phyloP scores from a whole-genome alignment of 2,329 filamentous ascomycete species.

The Colletotrichum melonis region DNA sequence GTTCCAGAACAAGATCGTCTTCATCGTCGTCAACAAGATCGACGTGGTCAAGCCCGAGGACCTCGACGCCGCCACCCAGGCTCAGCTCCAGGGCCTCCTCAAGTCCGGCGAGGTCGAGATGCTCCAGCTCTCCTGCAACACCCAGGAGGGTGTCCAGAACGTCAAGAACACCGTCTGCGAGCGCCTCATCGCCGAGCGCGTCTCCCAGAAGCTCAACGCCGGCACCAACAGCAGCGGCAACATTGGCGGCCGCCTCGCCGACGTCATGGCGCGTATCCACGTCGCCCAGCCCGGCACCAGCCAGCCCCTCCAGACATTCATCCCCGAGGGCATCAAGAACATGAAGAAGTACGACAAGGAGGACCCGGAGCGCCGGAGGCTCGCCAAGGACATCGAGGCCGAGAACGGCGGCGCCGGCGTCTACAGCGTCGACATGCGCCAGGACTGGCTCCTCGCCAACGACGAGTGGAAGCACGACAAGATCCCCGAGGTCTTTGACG shows the following conservation, averaged over 20 bases:
- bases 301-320: slow-evolving; percentile 81
- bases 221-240: slow-evolving; percentile 82
- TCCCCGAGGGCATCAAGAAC: slow-evolving; percentile 85
- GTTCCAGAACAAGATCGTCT: slow-evolving; percentile 95
- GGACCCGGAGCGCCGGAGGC: slow-evolving; percentile 83
- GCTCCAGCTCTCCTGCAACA: slow-evolving; percentile 93
- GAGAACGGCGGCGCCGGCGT: slow-evolving; percentile 96
- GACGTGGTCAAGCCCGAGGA: slow-evolving; percentile 91
- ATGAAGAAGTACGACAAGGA: slow-evolving; percentile 90
- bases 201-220: slow-evolving; percentile 95
- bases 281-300: slow-evolving; percentile 94
- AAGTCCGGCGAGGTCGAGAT: slow-evolving; percentile 93
- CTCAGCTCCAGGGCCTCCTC: slow-evolving; percentile 81
- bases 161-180: slow-evolving; percentile 97
- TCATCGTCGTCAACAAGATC: slow-evolving; percentile 98
- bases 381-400: slow-evolving; percentile 89
- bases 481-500: slow-evolving; percentile 92
- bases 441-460: slow-evolving; percentile 88
- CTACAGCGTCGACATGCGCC: slow-evolving; percentile 91
- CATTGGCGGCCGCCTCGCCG: slow-evolving; percentile 84
- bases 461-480: slow-evolving; percentile 96
- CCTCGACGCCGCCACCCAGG: slow-evolving; percentile 81
- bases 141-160: slow-evolving; percentile 90
- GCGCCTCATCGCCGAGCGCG: slow-evolving; percentile 89
- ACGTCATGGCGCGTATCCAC: slow-evolving; percentile 94